Conservation (phyloP, 352 stramenopile genomes). For the Phytophthora tentaculata region DNA sequence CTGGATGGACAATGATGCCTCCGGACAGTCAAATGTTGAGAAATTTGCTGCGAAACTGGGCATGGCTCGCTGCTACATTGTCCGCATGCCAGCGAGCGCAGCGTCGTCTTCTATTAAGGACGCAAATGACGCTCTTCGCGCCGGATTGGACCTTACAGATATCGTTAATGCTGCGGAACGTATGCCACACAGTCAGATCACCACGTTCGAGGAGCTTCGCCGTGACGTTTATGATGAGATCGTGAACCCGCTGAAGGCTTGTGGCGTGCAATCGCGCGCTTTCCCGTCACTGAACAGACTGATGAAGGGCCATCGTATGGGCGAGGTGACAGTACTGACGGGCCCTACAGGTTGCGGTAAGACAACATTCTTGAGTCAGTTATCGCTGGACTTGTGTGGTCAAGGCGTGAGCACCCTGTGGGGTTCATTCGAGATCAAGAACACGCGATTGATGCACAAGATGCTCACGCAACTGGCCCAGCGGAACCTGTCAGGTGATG, state of each 20-base stretch:
- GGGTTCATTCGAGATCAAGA: conserved; percentile 99
- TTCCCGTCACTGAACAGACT: conserved; percentile 95
- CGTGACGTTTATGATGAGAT: conserved; percentile 96
- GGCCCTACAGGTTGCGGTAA: conserved; percentile 97
- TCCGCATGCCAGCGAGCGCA: conserved; percentile 67
- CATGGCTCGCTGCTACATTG: conserved; percentile 90
- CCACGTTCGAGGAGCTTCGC: conserved; percentile 93
- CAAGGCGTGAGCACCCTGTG: conserved; percentile 98
- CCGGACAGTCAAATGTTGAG: conserved; percentile 94
- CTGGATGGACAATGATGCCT: conserved; percentile 99
- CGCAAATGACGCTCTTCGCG: conserved; percentile 97
- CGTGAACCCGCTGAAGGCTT: conserved; percentile 93
- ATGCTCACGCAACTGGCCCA: conserved; percentile 96
- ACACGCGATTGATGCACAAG: conserved; percentile 97
- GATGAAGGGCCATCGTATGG: conserved; percentile 97
- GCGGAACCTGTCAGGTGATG: conserved; percentile 66
- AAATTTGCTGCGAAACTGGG: conserved; percentile 98
- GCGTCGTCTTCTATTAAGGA: conserved; percentile 91
- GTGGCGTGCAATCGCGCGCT: conserved; percentile 91
- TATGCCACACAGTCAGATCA: conserved; percentile 94
- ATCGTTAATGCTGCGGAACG: conserved; percentile 86
- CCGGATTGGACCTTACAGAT: conserved; percentile 86
- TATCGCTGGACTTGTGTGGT: conserved; percentile 92
- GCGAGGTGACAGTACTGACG: conserved; percentile 99
- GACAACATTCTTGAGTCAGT: conserved; percentile 93